phyloP scores from a whole-genome alignment of 768 basidiomycete species.

The Trametes gibbosa region DNA sequence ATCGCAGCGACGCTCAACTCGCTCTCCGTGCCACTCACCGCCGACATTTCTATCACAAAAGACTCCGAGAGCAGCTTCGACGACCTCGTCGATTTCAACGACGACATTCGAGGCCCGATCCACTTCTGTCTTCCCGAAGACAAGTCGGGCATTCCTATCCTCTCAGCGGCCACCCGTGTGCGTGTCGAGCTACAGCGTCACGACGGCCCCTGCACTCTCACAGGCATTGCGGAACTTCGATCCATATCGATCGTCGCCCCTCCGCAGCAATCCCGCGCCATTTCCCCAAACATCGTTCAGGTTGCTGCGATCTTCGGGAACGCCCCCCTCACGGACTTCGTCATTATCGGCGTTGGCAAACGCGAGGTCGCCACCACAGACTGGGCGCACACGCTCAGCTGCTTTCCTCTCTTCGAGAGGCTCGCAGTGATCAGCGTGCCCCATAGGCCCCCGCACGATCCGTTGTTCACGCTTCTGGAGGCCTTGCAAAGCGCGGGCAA shows the following conservation, averaged over 20 bases:
- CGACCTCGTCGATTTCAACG: background rate
- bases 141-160: background rate
- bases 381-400: background rate
- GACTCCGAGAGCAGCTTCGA: background rate
- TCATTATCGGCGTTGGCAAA: background rate
- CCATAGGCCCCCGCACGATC: background rate
- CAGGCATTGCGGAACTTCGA: no score
- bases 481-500: no score
- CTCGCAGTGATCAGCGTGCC: background rate
- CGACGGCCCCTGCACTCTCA: no score
- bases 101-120: background rate
- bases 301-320: background rate
- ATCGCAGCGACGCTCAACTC: background rate
- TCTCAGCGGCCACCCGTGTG: background rate
- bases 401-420: background rate
- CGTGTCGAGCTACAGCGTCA: background rate
- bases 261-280: no score
- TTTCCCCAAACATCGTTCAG: no score
- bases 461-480: no score
- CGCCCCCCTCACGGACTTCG: background rate
- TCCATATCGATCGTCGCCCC: no score
- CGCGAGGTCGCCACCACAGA: background rate
- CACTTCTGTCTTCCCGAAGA: background rate
- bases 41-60: background rate
- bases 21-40: background rate